These are phyloP conservation scores for Trichophyton benhamiae DNA, from an alignment of 2,329 filamentous ascomycete genomes.

Conservation along the genomic window DNA sequence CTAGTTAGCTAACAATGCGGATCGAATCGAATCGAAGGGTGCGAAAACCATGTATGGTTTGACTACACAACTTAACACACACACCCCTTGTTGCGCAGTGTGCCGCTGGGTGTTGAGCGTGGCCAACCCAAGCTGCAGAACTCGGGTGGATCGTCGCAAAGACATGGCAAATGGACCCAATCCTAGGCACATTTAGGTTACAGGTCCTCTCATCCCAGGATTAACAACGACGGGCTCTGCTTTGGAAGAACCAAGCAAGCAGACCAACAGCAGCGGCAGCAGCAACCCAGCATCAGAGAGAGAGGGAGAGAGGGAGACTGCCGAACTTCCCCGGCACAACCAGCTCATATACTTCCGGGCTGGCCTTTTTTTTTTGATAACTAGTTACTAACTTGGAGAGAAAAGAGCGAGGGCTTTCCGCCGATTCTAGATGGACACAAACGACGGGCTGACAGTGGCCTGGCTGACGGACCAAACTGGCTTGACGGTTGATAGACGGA, in stretches of 20 bases:
- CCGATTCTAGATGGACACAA: slow-evolving; percentile 1
- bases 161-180: slow-evolving; percentile 5
- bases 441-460: too few species aligned
- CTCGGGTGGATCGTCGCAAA: slow-evolving; percentile 4
- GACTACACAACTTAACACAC: neutral
- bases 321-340: neutral
- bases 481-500: neutral
- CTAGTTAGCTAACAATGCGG: too few species aligned
- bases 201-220: neutral
- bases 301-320: neutral
- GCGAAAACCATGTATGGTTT: neutral
- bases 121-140: slow-evolving; percentile 5
- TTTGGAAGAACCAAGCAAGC: neutral
- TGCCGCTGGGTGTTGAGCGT: slow-evolving; percentile 1
- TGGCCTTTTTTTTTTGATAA: neutral
- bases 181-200: slow-evolving; percentile 3
- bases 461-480: neutral
- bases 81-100: neutral
- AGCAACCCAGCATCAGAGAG: neutral
- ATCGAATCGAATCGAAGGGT: neutral
- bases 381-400: neutral
- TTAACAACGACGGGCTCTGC: neutral
- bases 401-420: neutral
- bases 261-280: too few species aligned
- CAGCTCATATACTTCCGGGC: neutral